A percentile compares a stretch with the other conserved stretches of the same genome.
Conservation (phyloP, 805 yeast genomes). For the Wickerhamiella kurtzmanii region DNA sequence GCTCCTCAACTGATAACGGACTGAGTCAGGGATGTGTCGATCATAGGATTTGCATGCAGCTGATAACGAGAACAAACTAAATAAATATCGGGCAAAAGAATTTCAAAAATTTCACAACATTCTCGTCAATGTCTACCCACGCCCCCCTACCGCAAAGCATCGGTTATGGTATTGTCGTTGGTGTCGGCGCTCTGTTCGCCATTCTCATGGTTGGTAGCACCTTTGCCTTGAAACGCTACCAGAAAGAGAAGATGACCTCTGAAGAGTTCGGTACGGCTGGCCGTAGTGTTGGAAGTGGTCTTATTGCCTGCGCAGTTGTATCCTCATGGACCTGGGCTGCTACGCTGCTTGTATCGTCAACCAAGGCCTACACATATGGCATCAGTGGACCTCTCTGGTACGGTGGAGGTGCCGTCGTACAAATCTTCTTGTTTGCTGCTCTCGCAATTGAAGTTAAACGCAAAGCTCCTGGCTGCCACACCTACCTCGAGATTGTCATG, state of each 20-base stretch:
- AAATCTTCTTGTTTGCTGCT: slow-evolving; percentile 73
- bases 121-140: no score
- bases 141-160: slow-evolving; percentile 54
- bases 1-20: background rate
- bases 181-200: slow-evolving; percentile 57
- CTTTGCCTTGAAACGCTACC: slow-evolving; percentile 57
- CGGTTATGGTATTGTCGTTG: slow-evolving; percentile 80
- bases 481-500: slow-evolving; percentile 72
- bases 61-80: no score
- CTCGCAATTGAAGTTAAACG: slow-evolving; percentile 80
- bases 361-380: slow-evolving; percentile 70
- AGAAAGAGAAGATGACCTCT: slow-evolving; percentile 75
- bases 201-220: slow-evolving; percentile 70
- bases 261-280: slow-evolving; percentile 94
- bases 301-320: slow-evolving; percentile 82
- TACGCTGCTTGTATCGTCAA: slow-evolving; percentile 57
- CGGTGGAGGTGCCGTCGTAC: slow-evolving; percentile 86
- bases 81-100: background rate
- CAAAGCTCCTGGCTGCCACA: slow-evolving; percentile 84
- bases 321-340: slow-evolving; percentile 94
- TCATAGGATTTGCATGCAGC: background rate
- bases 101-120: no score
- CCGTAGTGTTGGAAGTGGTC: slow-evolving; percentile 69
- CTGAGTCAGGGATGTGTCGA: background rate
- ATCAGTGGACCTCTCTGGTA: slow-evolving; percentile 70